Conservation (phyloP, 768 basidiomycete species). For the Suillus cothurnatus region DNA sequence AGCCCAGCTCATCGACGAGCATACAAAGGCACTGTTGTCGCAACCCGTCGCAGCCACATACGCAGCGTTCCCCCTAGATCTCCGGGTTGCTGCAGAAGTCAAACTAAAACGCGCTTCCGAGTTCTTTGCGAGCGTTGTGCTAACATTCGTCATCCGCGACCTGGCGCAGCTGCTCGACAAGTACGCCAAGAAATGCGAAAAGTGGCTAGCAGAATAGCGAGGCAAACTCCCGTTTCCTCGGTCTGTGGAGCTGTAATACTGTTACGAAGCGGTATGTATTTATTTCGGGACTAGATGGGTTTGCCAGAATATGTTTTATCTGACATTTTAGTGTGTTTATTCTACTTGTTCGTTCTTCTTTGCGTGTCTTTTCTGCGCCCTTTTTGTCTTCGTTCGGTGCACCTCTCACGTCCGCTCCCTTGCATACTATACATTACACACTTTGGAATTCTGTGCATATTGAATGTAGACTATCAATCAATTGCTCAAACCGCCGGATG, state of each 20-base stretch:
- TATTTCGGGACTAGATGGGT: conserved; percentile 37
- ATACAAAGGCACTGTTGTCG: conserved; percentile 70
- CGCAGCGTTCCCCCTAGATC: conserved; percentile 63
- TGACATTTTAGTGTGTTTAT: conserved; percentile 19
- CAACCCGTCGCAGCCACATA: conserved; percentile 75
- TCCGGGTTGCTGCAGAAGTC: conserved; percentile 65
- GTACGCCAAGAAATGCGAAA: conserved; percentile 92
- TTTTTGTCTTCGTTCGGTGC: conserved; percentile 10
- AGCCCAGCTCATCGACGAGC: conserved; percentile 84
- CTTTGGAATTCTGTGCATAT: conserved; percentile 24
- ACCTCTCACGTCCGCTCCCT: conserved; percentile 19
- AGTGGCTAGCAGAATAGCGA: conserved; percentile 81
- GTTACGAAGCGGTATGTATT: conserved; percentile 32
- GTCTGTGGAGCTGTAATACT: conserved; percentile 28
- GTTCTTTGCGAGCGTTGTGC: conserved; percentile 86
- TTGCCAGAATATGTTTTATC: conserved; percentile 29
- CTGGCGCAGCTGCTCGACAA: conserved; percentile 87
- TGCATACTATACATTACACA: conserved; percentile 26
- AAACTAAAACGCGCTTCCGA: conserved; percentile 84
- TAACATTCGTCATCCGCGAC: conserved; percentile 89
- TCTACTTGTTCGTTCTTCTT: conserved; percentile 14
- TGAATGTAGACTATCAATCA: conserved; percentile 18
- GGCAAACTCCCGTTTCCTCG: conserved; percentile 15
- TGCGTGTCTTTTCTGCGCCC: conserved; percentile 16
- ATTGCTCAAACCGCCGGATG: neutral